Evolutionary conservation across 2,329 filamentous ascomycete species (phyloP), one percentile per base, ranked within the genome.

Genomic region (Fulvia fulva): DNA sequence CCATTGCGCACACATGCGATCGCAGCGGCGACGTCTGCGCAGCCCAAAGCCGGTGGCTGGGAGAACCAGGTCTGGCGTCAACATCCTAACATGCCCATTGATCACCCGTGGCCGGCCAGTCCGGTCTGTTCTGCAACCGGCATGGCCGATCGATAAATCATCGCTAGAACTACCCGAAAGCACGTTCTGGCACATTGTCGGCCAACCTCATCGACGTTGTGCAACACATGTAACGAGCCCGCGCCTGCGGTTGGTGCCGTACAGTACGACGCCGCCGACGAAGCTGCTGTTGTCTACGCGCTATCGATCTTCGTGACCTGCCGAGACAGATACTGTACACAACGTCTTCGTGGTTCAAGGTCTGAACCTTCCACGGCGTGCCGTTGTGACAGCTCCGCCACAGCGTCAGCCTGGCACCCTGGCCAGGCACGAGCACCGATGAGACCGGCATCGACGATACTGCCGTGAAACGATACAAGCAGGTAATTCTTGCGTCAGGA

Each of bases 301-400:
- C 23, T 21, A 26, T 32, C 32, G 46, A 50, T 51, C 54, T 30
- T 51, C 32, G 32, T 50, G 21, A 37, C 22, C 52, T 54, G 43
- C 52, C 52, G 52, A 54, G 52, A 54, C 52, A 54, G 52, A 44
- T 46, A n/a, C n/a, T n/a, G n/a, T n/a, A 47, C 54, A 56, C 54
- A 51, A 41, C 54, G 54, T 56, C 54, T 51, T 47, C 28, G 44
- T 56, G 54, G 19, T 56, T 45, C 54, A 51, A 56, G 54, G 45
- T 51, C 32, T 16, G 45, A 56, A 19, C 46, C 45, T 56, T 30
- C 11, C 54, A 56, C 54, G 9, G 46, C 54, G 23, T 56, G 19
- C 28, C 54, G 54, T 30, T 8, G 54, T 56, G 54, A 45, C 30
- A 56, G 46, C 14, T 50, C 28, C 21, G 45, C 52, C n/a, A 37